phyloP scores from a whole-genome alignment of 441 rosid species.

The Metrosideros polymorpha region DNA sequence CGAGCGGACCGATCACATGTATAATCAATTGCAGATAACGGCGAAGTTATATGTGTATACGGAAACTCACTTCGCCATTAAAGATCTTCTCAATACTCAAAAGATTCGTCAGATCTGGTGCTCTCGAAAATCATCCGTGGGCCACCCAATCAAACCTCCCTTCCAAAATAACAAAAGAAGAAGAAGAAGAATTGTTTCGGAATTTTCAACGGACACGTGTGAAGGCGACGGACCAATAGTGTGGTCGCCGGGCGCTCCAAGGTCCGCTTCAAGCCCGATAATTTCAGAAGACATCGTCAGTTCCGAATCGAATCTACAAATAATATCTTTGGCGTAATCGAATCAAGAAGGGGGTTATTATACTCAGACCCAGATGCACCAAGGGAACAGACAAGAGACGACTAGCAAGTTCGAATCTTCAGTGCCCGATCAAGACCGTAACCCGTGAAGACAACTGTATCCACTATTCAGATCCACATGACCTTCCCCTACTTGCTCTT shows the following conservation, averaged over 20 bases:
- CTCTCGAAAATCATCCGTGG: background rate
- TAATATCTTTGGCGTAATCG: background rate
- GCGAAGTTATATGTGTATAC: background rate
- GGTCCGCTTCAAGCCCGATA: background rate
- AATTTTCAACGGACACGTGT: background rate
- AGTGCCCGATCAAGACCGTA: background rate
- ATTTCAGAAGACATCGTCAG: background rate
- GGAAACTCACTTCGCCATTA: background rate
- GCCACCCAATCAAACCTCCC: too few relatives aligned
- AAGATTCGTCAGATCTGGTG: background rate
- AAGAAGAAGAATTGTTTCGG: background rate
- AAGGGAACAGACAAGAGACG: background rate
- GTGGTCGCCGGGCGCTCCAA: background rate
- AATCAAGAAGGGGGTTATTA: background rate
- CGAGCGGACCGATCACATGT: fast-evolving
- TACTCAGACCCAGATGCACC: background rate
- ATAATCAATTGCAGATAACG: too few relatives aligned
- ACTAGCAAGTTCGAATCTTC: background rate
- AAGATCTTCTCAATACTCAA: background rate
- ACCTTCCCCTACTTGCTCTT: background rate
- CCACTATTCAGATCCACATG: background rate
- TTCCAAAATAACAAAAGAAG: background rate
- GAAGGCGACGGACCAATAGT: background rate
- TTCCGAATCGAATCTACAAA: background rate
- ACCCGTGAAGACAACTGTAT: background rate